phyloP scores from a whole-genome alignment of 2,329 filamentous ascomycete species.

The Rutstroemia sp. region DNA sequence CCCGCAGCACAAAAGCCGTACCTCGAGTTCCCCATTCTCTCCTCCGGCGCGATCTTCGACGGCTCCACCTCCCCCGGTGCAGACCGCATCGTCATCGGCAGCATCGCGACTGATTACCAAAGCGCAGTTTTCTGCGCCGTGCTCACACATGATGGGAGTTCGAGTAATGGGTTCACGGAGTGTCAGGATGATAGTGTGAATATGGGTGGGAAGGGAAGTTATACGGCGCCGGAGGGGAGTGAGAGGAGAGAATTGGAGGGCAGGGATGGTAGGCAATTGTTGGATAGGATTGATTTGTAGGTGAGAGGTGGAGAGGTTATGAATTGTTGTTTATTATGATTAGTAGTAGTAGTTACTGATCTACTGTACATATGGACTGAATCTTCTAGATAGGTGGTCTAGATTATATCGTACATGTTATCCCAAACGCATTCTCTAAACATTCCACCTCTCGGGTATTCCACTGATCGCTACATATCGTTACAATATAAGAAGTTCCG shows the following conservation, averaged over 20 bases:
- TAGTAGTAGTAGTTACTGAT: no score
- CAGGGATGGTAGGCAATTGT: slow-evolving; percentile 12
- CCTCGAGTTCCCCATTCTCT: slow-evolving; percentile 29
- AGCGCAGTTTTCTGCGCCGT: slow-evolving; percentile 27
- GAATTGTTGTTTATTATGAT: no score
- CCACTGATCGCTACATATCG: no score
- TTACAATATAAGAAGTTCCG: no score
- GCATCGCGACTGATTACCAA: slow-evolving; percentile 24
- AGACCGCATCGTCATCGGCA: slow-evolving; percentile 28
- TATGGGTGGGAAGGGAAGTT: slow-evolving; percentile 10
- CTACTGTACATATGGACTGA: no score
- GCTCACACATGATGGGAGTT: slow-evolving; percentile 27
- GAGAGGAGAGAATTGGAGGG: slow-evolving; percentile 8
- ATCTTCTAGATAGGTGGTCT: no score
- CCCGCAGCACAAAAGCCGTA: slow-evolving; percentile 26
- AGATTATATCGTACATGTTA: no score
- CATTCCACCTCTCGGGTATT: no score
- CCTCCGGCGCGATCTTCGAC: slow-evolving; percentile 16
- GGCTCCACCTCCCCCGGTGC: slow-evolving; percentile 25
- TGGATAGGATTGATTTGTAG: slow-evolving; percentile 18
- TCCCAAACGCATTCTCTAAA: no score
- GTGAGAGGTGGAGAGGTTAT: neutral
- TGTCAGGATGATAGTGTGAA: slow-evolving; percentile 23
- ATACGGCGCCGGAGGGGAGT: slow-evolving; percentile 1
- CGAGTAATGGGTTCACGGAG: slow-evolving; percentile 27